These are phyloP conservation scores for Chlamydomonas schloesseri DNA, from an alignment of 139 green algal species.

Conservation along the genomic window DNA sequence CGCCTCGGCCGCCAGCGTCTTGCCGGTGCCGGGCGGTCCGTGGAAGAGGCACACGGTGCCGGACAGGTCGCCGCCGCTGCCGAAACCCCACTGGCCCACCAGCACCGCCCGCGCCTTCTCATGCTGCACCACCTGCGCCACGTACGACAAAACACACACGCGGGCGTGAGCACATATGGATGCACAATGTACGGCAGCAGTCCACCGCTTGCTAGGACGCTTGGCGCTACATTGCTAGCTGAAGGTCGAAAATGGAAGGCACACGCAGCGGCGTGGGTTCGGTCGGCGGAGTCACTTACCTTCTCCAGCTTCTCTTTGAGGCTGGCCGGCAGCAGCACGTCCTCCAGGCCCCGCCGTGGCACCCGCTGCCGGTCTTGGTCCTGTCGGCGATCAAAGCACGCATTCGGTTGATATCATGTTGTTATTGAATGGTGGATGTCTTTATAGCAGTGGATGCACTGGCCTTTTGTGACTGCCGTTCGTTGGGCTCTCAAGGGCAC, in stretches of 20 bases:
- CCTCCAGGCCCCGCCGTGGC: conserved; percentile 7
- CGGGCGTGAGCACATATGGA: too few relatives aligned
- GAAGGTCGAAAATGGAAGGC: too few relatives aligned
- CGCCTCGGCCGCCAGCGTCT: conserved; percentile 69
- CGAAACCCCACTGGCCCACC: conserved; percentile 39
- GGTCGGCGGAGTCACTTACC: too few relatives aligned
- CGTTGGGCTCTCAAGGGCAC: too few relatives aligned
- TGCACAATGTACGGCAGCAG: too few relatives aligned
- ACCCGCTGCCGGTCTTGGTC: conserved; percentile 39
- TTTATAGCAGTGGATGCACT: too few relatives aligned
- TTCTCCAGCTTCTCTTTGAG: conserved; percentile 34
- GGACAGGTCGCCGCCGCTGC: conserved; percentile 25
- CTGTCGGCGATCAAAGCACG: too few relatives aligned
- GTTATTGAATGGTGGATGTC: too few relatives aligned
- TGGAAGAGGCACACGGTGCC: conserved; percentile 48
- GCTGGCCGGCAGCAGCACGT: conserved; percentile 14
- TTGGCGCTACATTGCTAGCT: too few relatives aligned
- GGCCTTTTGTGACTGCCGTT: too few relatives aligned
- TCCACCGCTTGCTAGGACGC: too few relatives aligned
- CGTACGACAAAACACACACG: background rate
- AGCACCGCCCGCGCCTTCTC: conserved; percentile 36
- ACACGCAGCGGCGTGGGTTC: too few relatives aligned
- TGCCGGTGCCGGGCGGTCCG: conserved; percentile 76
- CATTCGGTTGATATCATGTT: background rate
- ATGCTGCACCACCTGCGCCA: conserved; percentile 33